Evolutionary conservation across 768 basidiomycete genomes (phyloP), one percentile per base, ranked within the genome.

Genomic region (Lentinula boryana): DNA sequence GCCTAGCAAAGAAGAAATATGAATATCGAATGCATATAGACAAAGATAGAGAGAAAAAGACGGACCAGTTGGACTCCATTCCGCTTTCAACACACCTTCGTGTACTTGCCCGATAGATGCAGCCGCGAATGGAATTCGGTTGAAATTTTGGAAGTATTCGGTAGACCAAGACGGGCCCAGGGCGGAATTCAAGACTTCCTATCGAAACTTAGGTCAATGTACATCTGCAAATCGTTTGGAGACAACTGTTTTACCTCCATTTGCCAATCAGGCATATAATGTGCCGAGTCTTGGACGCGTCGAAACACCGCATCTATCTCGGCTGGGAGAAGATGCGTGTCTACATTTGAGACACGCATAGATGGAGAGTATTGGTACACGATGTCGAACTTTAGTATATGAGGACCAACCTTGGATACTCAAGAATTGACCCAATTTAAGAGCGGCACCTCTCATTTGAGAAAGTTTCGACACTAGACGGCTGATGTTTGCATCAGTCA

Each of bases 251-350:
- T 9, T 31, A 93, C 95, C 84, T 95, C 91, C 87, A 98, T 90
- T 70, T 99, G 96, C 90, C 91, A 95, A 65, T 96, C 89, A 0
- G 96, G 96, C 96, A 99, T 99, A 70, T 98, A 98, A 72, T 99
- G 93, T 1, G 96, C 96, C 65, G 89, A 86, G 65, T 96, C 92
- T 69, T 98, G 96, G 0, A 99, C 95, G 32, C 89, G 79, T 55
- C 93, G 84, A 66, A 99, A 87, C 33, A 99, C 89, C 58, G 84
- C 81, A 68, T 98, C 95, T 3, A 98, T 74, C 64, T 96, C 93
- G 0, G 89, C 83, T 0, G 95, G 92, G 1, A 99, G 78, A 40
- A 91, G 76, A 63, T 96, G 89, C 0, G 93, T 91, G 71, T 99
- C 96, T 98, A 6, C 18, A 18, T 16, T 8, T 38, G 36, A 38